These are phyloP conservation scores for Yamadazyma jaroonii DNA, from an alignment of 1,139 yeast species.

Conservation along the genomic window DNA sequence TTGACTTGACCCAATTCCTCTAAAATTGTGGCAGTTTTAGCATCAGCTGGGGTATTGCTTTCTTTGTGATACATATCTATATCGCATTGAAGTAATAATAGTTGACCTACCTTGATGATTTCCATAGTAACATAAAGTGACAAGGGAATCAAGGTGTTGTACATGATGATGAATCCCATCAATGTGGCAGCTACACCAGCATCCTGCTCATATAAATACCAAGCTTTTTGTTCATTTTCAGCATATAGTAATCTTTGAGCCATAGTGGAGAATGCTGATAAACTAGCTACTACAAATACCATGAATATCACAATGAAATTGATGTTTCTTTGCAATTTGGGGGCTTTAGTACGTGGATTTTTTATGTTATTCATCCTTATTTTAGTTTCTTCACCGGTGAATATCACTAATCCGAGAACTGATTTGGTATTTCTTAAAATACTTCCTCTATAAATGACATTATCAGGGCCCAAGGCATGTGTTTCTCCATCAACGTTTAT, in stretches of 20 bases:
- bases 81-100: constrained; percentile 79
- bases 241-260: constrained; percentile 61
- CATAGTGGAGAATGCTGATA: constrained; percentile 80
- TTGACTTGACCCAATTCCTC: constrained; percentile 98
- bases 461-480: constrained; percentile 73
- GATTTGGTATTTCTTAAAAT: constrained; percentile 77
- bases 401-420: constrained; percentile 76
- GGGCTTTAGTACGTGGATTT: constrained; percentile 90
- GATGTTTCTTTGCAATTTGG: constrained; percentile 79
- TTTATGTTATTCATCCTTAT: constrained; percentile 92
- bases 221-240: constrained; percentile 46
- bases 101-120: constrained; percentile 84
- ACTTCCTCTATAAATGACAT: constrained; percentile 85
- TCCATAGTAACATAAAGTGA: constrained; percentile 97
- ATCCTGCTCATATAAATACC: constrained; percentile 75
- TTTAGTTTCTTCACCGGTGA: constrained; percentile 95
- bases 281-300: constrained; percentile 74
- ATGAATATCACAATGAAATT: constrained; percentile 82
- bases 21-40: constrained; percentile 90
- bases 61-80: constrained; percentile 90
- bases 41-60: constrained; percentile 88
- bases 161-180: constrained; percentile 97
- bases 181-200: constrained; percentile 89
- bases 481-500: constrained; percentile 19
- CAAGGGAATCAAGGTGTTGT: constrained; percentile 90